These are phyloP conservation scores for Colletotrichum musicola DNA, from an alignment of 2,329 filamentous ascomycete species.

Conservation along the genomic window DNA sequence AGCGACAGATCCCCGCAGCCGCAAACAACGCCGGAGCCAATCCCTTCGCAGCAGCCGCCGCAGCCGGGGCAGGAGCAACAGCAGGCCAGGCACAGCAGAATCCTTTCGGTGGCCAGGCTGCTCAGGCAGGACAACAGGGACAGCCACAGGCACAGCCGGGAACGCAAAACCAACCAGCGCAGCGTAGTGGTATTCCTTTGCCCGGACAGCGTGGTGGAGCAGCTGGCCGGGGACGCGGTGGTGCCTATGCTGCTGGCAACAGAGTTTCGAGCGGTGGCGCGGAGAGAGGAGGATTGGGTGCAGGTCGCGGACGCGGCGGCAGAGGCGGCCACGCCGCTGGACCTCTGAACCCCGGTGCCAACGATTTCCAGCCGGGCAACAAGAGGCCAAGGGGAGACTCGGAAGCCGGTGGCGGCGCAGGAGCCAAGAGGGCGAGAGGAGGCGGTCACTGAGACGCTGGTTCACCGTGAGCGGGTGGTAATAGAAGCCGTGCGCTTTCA, in stretches of 20 bases:
- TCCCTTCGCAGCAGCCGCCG: constrained; percentile 28
- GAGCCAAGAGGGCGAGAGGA: constrained; percentile 58
- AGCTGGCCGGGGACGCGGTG: constrained; percentile 51
- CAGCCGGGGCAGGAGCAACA: constrained; percentile 5
- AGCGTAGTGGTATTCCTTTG: constrained; percentile 53
- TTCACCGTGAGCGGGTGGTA: not conserved
- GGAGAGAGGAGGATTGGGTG: constrained; percentile 50
- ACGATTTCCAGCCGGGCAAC: constrained; percentile 69
- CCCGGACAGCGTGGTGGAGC: constrained; percentile 52
- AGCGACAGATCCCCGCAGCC: constrained; percentile 21
- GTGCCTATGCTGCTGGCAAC: constrained; percentile 54
- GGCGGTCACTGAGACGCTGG: constrained; percentile 47
- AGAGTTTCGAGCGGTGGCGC: constrained; percentile 48
- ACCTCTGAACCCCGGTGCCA: constrained; percentile 62
- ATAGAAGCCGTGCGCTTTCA: constrained; percentile 4
- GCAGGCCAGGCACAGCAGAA: constrained; percentile 28
- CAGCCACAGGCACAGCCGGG: constrained; percentile 24
- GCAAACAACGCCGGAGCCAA: constrained; percentile 16
- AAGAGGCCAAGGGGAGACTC: constrained; percentile 70
- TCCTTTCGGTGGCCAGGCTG: constrained; percentile 23
- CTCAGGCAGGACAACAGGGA: constrained; percentile 23
- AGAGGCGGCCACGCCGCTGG: constrained; percentile 54
- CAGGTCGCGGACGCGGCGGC: constrained; percentile 54
- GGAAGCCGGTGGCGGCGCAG: constrained; percentile 53
- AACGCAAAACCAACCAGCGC: constrained; percentile 22